Percentiles rank a stretch among this genome's conserved stretches.
These are phyloP conservation scores for Dactylorhiza incarnata DNA, from an alignment of 106 monocot species.

Conservation along the genomic window DNA sequence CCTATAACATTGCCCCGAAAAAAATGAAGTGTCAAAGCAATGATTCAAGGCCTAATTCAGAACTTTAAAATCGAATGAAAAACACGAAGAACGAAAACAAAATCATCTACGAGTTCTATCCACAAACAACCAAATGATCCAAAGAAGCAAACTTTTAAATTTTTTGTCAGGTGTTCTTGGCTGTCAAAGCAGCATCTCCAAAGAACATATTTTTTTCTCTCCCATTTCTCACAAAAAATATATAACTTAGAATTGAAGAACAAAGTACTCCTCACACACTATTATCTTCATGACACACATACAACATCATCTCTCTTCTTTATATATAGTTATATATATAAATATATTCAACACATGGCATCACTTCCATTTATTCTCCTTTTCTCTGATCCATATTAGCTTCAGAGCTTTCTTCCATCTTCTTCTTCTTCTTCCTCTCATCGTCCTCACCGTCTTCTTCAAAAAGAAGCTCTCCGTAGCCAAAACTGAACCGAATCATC, in stretches of 20 bases:
- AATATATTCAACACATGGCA: conserved; percentile 29
- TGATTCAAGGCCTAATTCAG: too few species aligned
- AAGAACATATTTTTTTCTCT: not conserved
- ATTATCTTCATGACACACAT: not conserved
- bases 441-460: conserved; percentile 4
- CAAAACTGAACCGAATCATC: conserved; percentile 19
- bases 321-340: conserved; percentile 5
- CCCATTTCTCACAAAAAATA: conserved; percentile 12
- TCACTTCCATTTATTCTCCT: conserved; percentile 7
- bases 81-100: too few species aligned
- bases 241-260: not conserved
- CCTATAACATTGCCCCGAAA: too few species aligned
- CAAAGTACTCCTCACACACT: conserved; percentile 6
- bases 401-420: conserved; percentile 17
- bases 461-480: conserved; percentile 13
- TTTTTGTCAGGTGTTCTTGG: not conserved
- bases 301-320: not conserved
- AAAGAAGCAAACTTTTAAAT: too few species aligned
- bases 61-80: too few species aligned
- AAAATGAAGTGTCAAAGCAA: too few species aligned
- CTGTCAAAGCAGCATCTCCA: not conserved
- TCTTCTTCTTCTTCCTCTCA: not conserved
- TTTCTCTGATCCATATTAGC: not conserved
- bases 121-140: too few species aligned
- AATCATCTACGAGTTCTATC: too few species aligned